Conservation (phyloP, 768 basidiomycete genomes). For the Nevesoporus exiguus region DNA sequence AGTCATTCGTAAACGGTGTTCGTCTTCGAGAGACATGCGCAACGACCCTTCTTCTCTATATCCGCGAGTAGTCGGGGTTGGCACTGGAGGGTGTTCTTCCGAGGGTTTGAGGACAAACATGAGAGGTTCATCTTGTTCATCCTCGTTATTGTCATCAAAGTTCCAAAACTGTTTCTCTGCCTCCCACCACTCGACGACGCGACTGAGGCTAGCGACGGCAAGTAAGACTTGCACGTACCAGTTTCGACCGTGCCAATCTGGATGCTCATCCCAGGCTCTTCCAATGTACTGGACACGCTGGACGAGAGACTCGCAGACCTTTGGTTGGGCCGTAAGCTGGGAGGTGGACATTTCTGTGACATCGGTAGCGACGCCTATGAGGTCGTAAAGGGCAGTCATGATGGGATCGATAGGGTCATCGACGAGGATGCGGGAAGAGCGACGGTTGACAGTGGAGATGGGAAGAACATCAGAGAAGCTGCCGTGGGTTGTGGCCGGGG, state of each 20-base stretch:
- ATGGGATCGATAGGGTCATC: slow-evolving; percentile 88
- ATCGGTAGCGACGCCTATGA: slow-evolving; percentile 92
- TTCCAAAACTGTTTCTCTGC: slow-evolving; percentile 99
- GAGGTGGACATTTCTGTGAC: slow-evolving; percentile 86
- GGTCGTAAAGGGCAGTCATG: slow-evolving; percentile 84
- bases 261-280: slow-evolving; percentile 95
- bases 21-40: slow-evolving; percentile 35
- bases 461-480: slow-evolving; percentile 58
- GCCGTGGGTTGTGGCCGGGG: slow-evolving; percentile 59
- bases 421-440: slow-evolving; percentile 77
- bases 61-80: slow-evolving; percentile 38
- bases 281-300: slow-evolving; percentile 90
- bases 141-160: slow-evolving; percentile 88
- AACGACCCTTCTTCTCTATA: slow-evolving; percentile 35
- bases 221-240: slow-evolving; percentile 98
- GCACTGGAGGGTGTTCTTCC: slow-evolving; percentile 49
- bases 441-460: slow-evolving; percentile 53
- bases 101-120: slow-evolving; percentile 91
- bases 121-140: slow-evolving; percentile 87
- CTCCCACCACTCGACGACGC: slow-evolving; percentile 99
- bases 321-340: slow-evolving; percentile 82
- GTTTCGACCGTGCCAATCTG: slow-evolving; percentile 94
- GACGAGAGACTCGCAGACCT: slow-evolving; percentile 81
- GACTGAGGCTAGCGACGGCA: slow-evolving; percentile 91
- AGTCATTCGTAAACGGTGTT: slow-evolving; percentile 43